These are phyloP conservation scores for Yamadazyma olivae DNA, from an alignment of 805 yeast species.

Conservation along the genomic window DNA sequence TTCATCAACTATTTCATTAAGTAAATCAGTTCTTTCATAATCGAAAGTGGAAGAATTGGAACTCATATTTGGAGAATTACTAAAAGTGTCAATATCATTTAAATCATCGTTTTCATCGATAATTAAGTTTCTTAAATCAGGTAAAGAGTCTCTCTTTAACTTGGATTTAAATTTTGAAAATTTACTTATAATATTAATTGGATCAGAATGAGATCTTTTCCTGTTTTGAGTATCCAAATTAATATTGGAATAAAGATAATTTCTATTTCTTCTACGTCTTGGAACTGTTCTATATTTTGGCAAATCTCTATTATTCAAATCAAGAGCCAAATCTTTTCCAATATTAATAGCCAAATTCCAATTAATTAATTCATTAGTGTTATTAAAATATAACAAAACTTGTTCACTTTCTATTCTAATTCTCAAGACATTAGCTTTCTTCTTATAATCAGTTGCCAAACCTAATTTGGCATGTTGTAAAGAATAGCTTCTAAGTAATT, in stretches of 20 bases:
- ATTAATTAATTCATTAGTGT: constrained; percentile 63
- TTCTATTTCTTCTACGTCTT: constrained; percentile 51
- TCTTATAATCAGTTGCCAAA: constrained; percentile 78
- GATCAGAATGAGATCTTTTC: constrained; percentile 20
- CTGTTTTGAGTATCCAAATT: constrained; percentile 2
- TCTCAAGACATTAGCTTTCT: constrained; percentile 65
- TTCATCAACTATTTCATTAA: not conserved
- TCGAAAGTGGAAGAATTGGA: constrained; percentile 4
- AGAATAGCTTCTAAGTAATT: constrained; percentile 63
- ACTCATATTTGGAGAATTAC: not conserved
- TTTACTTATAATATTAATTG: constrained; percentile 15
- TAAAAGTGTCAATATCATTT: constrained; percentile 4
- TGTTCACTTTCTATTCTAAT: constrained; percentile 84
- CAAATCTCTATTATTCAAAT: constrained; percentile 63
- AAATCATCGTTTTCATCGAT: constrained; percentile 5
- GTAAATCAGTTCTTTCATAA: constrained; percentile 1
- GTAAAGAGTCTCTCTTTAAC: constrained; percentile 11
- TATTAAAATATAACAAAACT: constrained; percentile 61
- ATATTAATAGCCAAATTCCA: constrained; percentile 75
- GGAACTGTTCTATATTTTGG: constrained; percentile 84
- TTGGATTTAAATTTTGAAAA: constrained; percentile 21
- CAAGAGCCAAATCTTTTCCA: constrained; percentile 80
- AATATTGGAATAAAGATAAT: constrained; percentile 1
- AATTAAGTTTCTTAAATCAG: constrained; percentile 5
- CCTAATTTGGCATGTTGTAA: constrained; percentile 85